Evolutionary conservation across 176 grass and related monocot species (phyloP).

Genomic region (Carex kokanica): DNA sequence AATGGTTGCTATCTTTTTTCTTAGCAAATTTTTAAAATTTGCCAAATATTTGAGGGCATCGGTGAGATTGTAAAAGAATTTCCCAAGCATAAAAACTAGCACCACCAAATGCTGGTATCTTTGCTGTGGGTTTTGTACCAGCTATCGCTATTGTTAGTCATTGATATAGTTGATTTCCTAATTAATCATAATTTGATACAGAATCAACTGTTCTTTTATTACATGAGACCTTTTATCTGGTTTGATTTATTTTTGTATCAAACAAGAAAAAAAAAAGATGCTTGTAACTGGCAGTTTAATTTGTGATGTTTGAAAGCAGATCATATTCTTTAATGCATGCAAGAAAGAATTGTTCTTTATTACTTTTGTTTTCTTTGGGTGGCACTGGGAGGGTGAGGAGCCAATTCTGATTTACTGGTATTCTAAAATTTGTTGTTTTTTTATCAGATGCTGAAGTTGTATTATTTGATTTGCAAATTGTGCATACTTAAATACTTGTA

Average conservation of each 20-base stretch:
- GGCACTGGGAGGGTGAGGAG: background rate
- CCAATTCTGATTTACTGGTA: background rate
- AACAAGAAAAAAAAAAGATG: background rate
- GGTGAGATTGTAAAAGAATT: constrained; percentile 9
- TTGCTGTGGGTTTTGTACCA: background rate
- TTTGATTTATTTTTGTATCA: background rate
- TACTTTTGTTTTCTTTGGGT: background rate
- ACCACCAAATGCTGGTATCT: background rate
- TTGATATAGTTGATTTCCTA: background rate
- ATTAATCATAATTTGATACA: background rate
- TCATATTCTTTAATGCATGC: background rate
- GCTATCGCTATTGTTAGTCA: background rate
- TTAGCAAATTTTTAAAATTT: background rate
- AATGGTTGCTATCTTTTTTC: background rate
- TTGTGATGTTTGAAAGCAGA: background rate
- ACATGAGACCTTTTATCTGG: background rate
- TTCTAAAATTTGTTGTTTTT: background rate
- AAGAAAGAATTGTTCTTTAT: background rate
- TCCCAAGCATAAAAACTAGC: background rate
- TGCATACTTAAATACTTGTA: background rate
- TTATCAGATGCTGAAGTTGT: background rate
- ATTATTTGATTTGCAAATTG: background rate
- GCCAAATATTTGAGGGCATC: background rate
- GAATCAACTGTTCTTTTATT: background rate
- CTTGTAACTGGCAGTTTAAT: background rate